Evolutionary conservation across 148 eudicot genomes (phyloP).

Genomic region (Cornus controversa): DNA sequence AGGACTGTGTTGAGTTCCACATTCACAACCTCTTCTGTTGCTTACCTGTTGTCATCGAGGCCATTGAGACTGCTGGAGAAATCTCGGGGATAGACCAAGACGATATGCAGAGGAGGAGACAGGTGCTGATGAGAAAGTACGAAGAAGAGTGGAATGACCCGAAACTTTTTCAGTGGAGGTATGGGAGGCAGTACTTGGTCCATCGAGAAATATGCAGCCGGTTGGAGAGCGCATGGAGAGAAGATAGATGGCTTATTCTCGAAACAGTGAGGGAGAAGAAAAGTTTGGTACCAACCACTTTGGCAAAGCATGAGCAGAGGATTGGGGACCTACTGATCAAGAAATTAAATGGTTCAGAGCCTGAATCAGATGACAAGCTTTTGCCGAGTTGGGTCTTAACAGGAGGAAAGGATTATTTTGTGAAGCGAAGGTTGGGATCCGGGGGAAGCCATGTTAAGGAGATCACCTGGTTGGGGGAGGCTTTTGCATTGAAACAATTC

Average conservation of each 20-base stretch:
- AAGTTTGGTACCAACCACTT: not conserved
- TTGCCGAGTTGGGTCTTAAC: conserved; percentile 32
- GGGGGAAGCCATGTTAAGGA: conserved; percentile 54
- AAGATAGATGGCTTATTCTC: conserved; percentile 54
- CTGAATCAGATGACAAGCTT: conserved; percentile 17
- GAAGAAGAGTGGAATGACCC: conserved; percentile 61
- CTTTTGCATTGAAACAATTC: conserved; percentile 46
- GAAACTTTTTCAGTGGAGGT: conserved; percentile 53
- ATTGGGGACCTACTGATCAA: conserved; percentile 39
- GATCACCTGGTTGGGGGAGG: conserved; percentile 72
- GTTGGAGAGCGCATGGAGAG: conserved; percentile 32
- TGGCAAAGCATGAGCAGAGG: conserved; percentile 43
- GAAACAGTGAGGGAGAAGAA: conserved; percentile 50
- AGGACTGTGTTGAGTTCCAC: conserved; percentile 54
- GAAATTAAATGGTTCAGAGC: conserved; percentile 32
- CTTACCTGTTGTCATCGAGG: conserved; percentile 53
- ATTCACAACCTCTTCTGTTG: conserved; percentile 51
- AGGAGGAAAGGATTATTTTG: conserved; percentile 53
- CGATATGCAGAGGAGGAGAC: conserved; percentile 63
- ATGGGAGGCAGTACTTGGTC: conserved; percentile 57
- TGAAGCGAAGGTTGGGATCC: conserved; percentile 48
- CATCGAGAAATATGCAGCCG: conserved; percentile 42
- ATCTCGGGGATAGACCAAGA: conserved; percentile 54
- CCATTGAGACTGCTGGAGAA: conserved; percentile 61
- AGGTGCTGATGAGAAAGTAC: conserved; percentile 45